Evolutionary conservation across 345 rosid genomes (phyloP), one percentile per base, ranked within the genome.

Genomic region (Raphanus sativus): DNA sequence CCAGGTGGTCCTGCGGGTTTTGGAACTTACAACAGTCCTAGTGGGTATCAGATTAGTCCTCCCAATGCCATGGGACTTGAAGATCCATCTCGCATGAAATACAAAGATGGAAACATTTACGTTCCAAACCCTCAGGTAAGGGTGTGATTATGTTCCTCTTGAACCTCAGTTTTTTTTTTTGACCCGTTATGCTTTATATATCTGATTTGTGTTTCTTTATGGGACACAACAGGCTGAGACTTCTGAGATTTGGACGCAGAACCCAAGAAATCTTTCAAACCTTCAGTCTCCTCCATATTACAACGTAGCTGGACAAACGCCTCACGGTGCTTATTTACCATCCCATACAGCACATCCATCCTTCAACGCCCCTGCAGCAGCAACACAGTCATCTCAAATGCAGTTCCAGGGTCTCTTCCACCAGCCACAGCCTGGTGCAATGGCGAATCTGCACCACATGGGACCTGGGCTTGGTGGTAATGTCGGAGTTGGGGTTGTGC

Each of bases 221-320:
- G 56, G 54, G 54, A 36, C 50, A 29, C 65, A 40, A 33, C 87
- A 94, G 98, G 91, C 92, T 0, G 98, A 90, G 83, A 70, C 94
- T 52, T 90, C 98, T 8, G 98, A 94, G 80, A 86, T 94, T 17
- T 94, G 98, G 98, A 84, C 92, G 82, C 93, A 85, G 77, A 94
- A 92, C 83, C 92, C 88, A 1, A 88, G 98, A 80, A 97, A 92
- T 59, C 75, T 87, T 28, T 80, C 87, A 1, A 88, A 89, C 60
- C 56, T 89, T 83, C 98, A 92, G 52, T 88, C 97, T 30, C 75
- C 86, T 40, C 88, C 84, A 7, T 92, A 90, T 86, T 92, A 94
- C 84, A 89, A 90, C 73, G 79, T 94, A 80, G 84, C 94, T 32
- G 93, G 90, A 65, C 98, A 94, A 83, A 69, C 95, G 3, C 91